Conservation (phyloP, 1,284 basidiomycete genomes). For the Agroathelia rolfsii region DNA sequence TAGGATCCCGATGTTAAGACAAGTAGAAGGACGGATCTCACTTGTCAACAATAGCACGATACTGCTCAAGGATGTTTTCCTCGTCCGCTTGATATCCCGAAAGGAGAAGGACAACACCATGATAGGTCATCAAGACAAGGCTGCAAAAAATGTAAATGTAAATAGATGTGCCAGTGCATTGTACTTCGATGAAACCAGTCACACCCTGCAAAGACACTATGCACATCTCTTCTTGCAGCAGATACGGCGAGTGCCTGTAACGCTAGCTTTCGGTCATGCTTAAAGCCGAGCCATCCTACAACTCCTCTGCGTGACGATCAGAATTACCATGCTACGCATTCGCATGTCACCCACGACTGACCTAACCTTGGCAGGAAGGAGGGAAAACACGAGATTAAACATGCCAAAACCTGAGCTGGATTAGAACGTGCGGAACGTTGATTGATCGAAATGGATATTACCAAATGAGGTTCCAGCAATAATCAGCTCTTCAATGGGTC, state of each 20-base stretch:
- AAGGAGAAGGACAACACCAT: slow-evolving; percentile 58
- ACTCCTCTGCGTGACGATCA: slow-evolving; percentile 34
- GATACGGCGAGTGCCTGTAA: slow-evolving; percentile 59
- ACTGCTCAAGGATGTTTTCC: slow-evolving; percentile 49
- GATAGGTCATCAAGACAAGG: slow-evolving; percentile 72
- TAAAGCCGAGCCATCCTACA: slow-evolving; percentile 67
- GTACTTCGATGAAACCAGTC: slow-evolving; percentile 12
- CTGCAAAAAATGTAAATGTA: slow-evolving; percentile 24
- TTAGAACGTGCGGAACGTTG: slow-evolving; percentile 2
- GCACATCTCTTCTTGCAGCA: slow-evolving; percentile 55
- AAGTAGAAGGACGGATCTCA: slow-evolving; percentile 18
- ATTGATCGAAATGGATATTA: slow-evolving; percentile 17
- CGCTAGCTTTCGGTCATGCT: slow-evolving; percentile 57
- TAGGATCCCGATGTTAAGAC: slow-evolving; percentile 1
- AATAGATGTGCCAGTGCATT: slow-evolving; percentile 2
- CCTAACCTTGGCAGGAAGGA: slow-evolving; percentile 63
- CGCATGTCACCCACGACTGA: slow-evolving; percentile 20
- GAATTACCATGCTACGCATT: slow-evolving; percentile 1
- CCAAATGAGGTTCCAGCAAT: slow-evolving; percentile 68
- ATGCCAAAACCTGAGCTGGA: slow-evolving; percentile 43
- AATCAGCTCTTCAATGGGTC: slow-evolving; percentile 60
- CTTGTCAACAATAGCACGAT: slow-evolving; percentile 52
- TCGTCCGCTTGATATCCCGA: slow-evolving; percentile 70
- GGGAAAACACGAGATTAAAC: slow-evolving; percentile 70
- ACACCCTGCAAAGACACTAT: slow-evolving; percentile 65